These are phyloP conservation scores for Trichophyton simii DNA, from an alignment of 2,329 filamentous ascomycete species.

Conservation along the genomic window DNA sequence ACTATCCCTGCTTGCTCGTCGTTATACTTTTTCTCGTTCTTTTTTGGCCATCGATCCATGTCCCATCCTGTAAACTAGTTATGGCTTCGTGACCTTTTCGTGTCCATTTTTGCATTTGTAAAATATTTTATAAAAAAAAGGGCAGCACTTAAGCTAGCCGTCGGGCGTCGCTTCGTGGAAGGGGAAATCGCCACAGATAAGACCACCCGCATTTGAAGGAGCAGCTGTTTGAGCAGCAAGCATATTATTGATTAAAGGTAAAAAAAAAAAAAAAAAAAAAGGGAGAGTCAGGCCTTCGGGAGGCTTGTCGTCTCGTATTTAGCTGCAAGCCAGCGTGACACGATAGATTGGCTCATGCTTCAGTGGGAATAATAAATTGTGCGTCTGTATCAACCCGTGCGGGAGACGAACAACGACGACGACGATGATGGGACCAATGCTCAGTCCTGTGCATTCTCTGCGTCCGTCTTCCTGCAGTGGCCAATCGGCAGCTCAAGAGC, in stretches of 20 bases:
- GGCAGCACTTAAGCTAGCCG: not conserved
- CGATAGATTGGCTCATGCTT: not conserved
- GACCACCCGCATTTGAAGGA: not conserved
- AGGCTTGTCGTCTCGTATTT: conserved; percentile 1
- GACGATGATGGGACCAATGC: not conserved
- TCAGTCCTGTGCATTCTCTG: not conserved
- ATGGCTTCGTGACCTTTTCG: not conserved
- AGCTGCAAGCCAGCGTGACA: conserved; percentile 1
- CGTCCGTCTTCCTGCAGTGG: not conserved
- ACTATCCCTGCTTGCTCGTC: not conserved
- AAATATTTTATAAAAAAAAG: not conserved
- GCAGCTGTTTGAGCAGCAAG: not conserved
- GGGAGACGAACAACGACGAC: not conserved
- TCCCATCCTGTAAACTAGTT: not conserved
- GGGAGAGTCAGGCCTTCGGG: not conserved
- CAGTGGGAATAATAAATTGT: not conserved
- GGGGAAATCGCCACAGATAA: not conserved
- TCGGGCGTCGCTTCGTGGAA: not conserved
- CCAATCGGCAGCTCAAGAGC: not conserved
- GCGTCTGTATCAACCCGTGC: not conserved
- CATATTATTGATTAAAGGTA: not conserved
- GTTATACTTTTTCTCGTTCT: not conserved
- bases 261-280: not conserved
- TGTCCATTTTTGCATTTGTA: not conserved
- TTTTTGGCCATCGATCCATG: not conserved